Base-by-base conservation (phyloP, 768 basidiomycete species). In the Hirschioporus abietinus region DNA sequence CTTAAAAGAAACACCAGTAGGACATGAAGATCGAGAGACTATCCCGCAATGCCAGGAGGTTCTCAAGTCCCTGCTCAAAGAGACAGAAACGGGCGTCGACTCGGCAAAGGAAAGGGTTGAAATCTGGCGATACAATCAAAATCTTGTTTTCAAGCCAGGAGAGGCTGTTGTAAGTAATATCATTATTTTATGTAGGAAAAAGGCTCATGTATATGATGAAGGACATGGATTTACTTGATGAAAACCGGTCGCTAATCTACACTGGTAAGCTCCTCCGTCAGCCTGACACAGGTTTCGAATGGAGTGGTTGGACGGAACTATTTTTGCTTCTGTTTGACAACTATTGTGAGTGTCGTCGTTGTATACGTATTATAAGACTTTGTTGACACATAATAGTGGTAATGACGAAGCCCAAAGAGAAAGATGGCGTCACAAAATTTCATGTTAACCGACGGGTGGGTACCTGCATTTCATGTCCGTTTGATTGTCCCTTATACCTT, bases 241-340 rank as follows among this genome's bases (percentile, higher is more conserved):
- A 90, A 63, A 89, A 88, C 69, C 84, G 97, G 12, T 90, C 91
- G 7, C 79, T 98, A 65, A 88, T 98, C 35, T 88, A 95, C 72
- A 86, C 90, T 1, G 90, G 95, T 7, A 93, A 88, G 70, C 79
- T 98, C 27, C 83, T 91, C 64, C 86, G 95, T 63, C 94, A 95
- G 71, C 92, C 94, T 17, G 95, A 97, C 67, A 88, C 89, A 34
- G 93, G 92, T 15, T 87, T 95, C 69, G 90, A 91, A 74, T 92
- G 89, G 88, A 93, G 85, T 68, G 92, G 90, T 58, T 96, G 94
- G 93, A 88, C 87, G 59, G 95, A 98, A 76, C 83, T 96, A 7
- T 91, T 89, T 68, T 90, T 96, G 8, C 81, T 98, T 64, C 80
- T 99, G 1, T 97, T 99, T 71, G 97, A 99, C 76, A 95, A 99